phyloP scores from a whole-genome alignment of 2,329 filamentous ascomycete genomes.

The Laburnicola sp. region DNA sequence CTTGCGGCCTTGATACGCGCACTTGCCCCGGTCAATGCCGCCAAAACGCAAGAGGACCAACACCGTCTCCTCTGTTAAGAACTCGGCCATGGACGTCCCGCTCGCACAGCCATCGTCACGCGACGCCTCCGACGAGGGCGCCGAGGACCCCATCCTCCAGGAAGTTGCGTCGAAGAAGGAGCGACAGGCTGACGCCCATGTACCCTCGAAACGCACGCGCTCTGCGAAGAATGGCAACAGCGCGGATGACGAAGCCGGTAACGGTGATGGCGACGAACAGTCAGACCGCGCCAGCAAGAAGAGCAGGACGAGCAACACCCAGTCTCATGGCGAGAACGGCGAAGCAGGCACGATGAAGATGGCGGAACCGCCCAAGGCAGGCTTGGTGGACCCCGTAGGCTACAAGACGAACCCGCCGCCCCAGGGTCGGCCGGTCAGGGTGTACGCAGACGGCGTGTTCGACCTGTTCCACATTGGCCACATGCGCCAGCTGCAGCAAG shows the following conservation, averaged over 20 bases:
- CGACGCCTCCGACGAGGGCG: constrained; percentile 82
- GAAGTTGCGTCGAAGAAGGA: constrained; percentile 61
- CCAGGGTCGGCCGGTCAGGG: constrained; percentile 76
- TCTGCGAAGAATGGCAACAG: constrained; percentile 54
- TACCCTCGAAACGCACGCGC: constrained; percentile 75
- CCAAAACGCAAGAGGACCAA: constrained; percentile 80
- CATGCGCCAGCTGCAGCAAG: constrained; percentile 98
- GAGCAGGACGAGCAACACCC: constrained; percentile 35
- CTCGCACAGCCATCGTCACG: constrained; percentile 70
- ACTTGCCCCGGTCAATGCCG: constrained; percentile 35
- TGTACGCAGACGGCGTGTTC: constrained; percentile 97
- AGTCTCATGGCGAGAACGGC: constrained; percentile 50
- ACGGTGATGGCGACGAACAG: constrained; percentile 31
- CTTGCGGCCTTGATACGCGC: not conserved
- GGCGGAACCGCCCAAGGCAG: constrained; percentile 69
- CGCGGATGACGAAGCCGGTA: constrained; percentile 43
- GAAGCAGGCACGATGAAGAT: constrained; percentile 55
- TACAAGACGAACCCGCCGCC: constrained; percentile 93
- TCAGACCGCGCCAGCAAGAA: constrained; percentile 35
- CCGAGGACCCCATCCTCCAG: constrained; percentile 68
- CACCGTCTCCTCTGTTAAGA: constrained; percentile 55
- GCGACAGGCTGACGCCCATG: constrained; percentile 58
- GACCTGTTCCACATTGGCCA: constrained; percentile 97
- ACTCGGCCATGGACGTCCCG: constrained; percentile 57
- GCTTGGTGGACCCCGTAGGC: constrained; percentile 79